Percentiles rank a stretch among this genome's conserved stretches.
These are phyloP conservation scores for Rhizoclosmatium sp. DNA, from an alignment of 192 early-diverging fungal genomes.

Conservation along the genomic window DNA sequence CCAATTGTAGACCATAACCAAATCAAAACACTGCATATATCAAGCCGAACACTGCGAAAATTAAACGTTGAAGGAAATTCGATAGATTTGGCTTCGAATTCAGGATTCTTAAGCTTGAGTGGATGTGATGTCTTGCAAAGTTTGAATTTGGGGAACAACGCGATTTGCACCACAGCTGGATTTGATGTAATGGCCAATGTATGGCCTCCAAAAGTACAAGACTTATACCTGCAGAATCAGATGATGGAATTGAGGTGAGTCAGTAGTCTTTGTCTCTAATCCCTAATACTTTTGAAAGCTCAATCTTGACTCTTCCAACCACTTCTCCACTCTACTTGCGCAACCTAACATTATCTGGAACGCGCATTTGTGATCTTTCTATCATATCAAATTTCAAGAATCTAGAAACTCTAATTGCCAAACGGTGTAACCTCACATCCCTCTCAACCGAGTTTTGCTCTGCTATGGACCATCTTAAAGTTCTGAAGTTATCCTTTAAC, in stretches of 20 bases:
- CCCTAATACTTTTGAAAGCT: not conserved
- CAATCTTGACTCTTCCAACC: not conserved
- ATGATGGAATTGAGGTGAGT: not conserved
- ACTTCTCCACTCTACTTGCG: not conserved
- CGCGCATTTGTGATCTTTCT: not conserved
- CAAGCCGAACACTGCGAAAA: slow-evolving; percentile 6
- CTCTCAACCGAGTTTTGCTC: not conserved
- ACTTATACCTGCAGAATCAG: slow-evolving; percentile 1
- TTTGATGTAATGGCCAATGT: not conserved
- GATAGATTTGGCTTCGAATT: not conserved
- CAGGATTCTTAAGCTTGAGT: not conserved
- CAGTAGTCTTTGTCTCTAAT: not conserved
- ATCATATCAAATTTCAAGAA: not conserved
- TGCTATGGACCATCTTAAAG: slow-evolving; percentile 1
- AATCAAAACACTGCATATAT: not conserved
- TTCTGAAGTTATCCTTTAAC: slow-evolving; percentile 12
- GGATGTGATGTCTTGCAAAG: not conserved
- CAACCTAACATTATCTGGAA: not conserved
- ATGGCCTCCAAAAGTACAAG: not conserved
- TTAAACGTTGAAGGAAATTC: slow-evolving; percentile 23
- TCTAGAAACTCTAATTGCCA: slow-evolving; percentile 16
- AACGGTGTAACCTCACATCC: not conserved
- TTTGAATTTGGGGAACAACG: slow-evolving; percentile 22
- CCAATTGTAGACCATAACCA: not conserved
- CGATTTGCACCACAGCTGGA: not conserved